A percentile compares a stretch with the other conserved stretches of the same genome.
phyloP scores from a whole-genome alignment of 176 grass and related monocot genomes.

The Elymus sibiricus region DNA sequence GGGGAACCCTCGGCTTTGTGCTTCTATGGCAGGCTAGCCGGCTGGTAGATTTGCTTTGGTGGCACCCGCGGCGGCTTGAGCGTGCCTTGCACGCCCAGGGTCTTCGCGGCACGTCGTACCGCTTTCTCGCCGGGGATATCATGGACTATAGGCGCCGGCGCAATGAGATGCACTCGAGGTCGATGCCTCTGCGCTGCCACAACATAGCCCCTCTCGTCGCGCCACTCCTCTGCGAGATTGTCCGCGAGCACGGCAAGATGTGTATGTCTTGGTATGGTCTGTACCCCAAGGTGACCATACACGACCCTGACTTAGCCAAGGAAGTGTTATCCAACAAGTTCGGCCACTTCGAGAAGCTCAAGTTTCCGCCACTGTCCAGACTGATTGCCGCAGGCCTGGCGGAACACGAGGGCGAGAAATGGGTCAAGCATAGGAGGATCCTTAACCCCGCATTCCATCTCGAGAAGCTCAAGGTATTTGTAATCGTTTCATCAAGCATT shows the following conservation, averaged over 20 bases:
- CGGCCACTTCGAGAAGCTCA: conserved; percentile 35
- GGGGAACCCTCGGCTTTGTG: background rate
- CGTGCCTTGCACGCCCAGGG: background rate
- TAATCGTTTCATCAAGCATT: background rate
- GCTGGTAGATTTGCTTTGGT: background rate
- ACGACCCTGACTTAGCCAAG: background rate
- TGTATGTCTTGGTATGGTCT: background rate
- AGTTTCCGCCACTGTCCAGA: background rate
- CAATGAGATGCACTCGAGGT: background rate
- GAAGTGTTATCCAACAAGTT: conserved; percentile 50
- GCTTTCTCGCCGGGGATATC: background rate
- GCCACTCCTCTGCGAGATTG: background rate
- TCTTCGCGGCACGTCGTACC: background rate
- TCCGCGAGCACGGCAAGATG: background rate
- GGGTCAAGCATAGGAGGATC: background rate
- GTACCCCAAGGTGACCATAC: background rate
- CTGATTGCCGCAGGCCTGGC: background rate
- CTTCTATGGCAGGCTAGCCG: background rate
- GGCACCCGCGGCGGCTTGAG: background rate
- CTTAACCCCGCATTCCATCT: background rate
- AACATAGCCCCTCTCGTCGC: background rate
- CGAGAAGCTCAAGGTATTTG: background rate
- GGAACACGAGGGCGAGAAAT: background rate
- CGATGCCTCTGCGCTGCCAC: background rate
- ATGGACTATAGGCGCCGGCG: background rate